Evolutionary conservation across 139 green algal genomes (phyloP), one percentile per base, ranked within the genome.

Genomic region (Spirogloea muscicola): DNA sequence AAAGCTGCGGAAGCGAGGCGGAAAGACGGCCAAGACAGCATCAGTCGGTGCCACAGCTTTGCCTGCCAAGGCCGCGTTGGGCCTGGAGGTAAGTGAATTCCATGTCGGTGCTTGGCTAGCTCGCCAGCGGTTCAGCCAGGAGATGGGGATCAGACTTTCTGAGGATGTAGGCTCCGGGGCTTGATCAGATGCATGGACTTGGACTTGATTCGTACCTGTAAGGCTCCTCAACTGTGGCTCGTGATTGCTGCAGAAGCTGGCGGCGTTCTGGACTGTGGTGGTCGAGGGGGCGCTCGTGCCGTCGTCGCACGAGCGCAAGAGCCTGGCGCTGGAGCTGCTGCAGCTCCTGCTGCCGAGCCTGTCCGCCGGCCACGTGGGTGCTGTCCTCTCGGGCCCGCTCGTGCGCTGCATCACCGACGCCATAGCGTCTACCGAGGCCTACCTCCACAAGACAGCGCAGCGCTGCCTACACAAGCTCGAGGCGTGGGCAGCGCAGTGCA

Each of bases 241-340:
- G n/a, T n/a, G n/a, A n/a, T n/a, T n/a, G n/a, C n/a, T n/a, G n/a
- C n/a, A n/a, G n/a, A 25, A 74, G 29, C 6, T 74, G 49, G 33
- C 67, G 6, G 51, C 36, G 3, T 76, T 76, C 58, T 73, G 49
- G 67, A 36, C 4, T 3, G 58, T 68, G 4, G 67, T 76, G 4
- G 46, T 76, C 5, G 67, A 76, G 3, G 67, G 38, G 29, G 67
- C 52, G 9, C 52, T 76, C 4, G 16, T 76, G 5, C n/a, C 18
- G 6, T 76, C 67, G 3, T 66, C 36, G 5, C 67, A 73, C 4
- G 67, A 76, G 67, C 36, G 67, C 3, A 7, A 21, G 25, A 21
- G 48, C 43, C 34, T 76, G 6, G 67, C 67, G 18, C 41, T 76
- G 9, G 27, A 76, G 46, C n/a, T 76, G 51, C 49, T 76, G 6